Conservation (phyloP, 2,329 filamentous ascomycete species). For the Phyllosticta citribraziliensis region DNA sequence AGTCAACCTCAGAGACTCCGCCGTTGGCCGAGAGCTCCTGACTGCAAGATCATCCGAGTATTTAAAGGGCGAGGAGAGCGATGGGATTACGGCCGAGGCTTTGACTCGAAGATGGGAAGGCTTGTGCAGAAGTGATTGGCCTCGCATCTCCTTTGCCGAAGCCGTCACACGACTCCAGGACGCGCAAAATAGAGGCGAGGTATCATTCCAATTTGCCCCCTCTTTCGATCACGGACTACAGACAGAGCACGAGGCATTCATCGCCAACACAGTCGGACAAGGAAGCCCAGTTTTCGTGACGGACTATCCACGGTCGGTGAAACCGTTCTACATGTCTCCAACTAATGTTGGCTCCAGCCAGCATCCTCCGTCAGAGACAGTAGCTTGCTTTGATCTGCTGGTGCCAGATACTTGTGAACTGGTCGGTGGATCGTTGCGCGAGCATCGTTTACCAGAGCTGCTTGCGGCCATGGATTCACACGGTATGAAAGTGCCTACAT, state of each 20-base stretch:
- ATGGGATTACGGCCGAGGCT: slow-evolving; percentile 36
- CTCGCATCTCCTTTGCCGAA: slow-evolving; percentile 70
- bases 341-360: slow-evolving; percentile 14
- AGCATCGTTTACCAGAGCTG: slow-evolving; percentile 62
- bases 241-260: slow-evolving; percentile 84
- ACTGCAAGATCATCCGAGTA: slow-evolving; percentile 33
- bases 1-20: slow-evolving; percentile 38
- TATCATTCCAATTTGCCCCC: slow-evolving; percentile 57
- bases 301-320: slow-evolving; percentile 78
- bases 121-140: slow-evolving; percentile 64
- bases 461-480: slow-evolving; percentile 60
- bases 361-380: slow-evolving; percentile 40
- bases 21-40: slow-evolving; percentile 47
- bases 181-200: slow-evolving; percentile 40
- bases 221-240: slow-evolving; percentile 67
- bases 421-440: slow-evolving; percentile 80
- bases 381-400: slow-evolving; percentile 83
- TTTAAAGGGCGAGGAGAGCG: slow-evolving; percentile 21
- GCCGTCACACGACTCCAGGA: slow-evolving; percentile 61
- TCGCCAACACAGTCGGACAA: slow-evolving; percentile 59
- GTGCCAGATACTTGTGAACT: slow-evolving; percentile 80
- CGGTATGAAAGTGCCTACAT: slow-evolving; percentile 37
- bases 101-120: slow-evolving; percentile 64
- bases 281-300: slow-evolving; percentile 77
- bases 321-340: slow-evolving; percentile 83